Conservation (phyloP, 1,139 yeast genomes). For the Pichia sp. region DNA sequence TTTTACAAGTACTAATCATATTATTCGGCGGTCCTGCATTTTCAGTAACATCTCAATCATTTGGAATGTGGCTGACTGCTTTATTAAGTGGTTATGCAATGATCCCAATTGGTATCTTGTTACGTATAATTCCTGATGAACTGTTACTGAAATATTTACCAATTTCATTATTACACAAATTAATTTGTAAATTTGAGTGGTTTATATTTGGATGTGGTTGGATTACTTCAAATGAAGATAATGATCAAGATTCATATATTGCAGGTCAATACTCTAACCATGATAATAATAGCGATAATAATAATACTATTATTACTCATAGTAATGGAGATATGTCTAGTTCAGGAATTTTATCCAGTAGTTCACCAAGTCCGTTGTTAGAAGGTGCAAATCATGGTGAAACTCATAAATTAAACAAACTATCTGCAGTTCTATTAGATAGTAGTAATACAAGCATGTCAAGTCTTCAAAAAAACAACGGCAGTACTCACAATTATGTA, state of each 20-base stretch:
- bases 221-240: constrained; percentile 1
- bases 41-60: constrained; percentile 69
- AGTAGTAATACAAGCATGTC: constrained; percentile 5
- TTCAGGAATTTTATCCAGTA: constrained; percentile 4
- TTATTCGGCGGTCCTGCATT: constrained; percentile 97
- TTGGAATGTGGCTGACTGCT: constrained; percentile 87
- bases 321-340: not conserved
- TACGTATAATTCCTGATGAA: constrained; percentile 77
- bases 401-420: constrained; percentile 8
- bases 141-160: constrained; percentile 73
- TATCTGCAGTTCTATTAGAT: not conserved
- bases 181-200: constrained; percentile 43
- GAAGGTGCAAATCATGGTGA: constrained; percentile 5
- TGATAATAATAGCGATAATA: not conserved
- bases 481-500: not conserved
- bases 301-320: no score
- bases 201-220: constrained; percentile 32
- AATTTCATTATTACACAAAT: constrained; percentile 44
- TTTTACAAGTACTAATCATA: constrained; percentile 84
- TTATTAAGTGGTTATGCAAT: constrained; percentile 76
- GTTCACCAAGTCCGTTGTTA: constrained; percentile 11
- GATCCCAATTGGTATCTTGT: constrained; percentile 68
- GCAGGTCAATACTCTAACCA: not conserved
- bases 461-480: not conserved
- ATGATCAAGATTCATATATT: constrained; percentile 3